phyloP scores from a whole-genome alignment of 768 basidiomycete genomes.

The Xerocomellus chrysenteron region DNA sequence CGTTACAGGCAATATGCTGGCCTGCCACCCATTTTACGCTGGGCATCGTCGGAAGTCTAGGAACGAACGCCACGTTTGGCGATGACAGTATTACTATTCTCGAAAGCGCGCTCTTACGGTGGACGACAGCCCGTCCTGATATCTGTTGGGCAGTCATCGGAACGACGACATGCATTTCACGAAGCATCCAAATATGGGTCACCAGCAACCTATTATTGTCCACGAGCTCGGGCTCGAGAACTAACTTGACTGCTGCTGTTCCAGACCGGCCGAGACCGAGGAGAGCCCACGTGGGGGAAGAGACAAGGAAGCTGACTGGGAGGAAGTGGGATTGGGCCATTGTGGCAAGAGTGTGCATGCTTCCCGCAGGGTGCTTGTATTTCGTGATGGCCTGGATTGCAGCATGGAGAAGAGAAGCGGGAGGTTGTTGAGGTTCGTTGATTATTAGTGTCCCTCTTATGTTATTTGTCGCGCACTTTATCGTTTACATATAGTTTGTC shows the following conservation, averaged over 20 bases:
- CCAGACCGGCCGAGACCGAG: constrained; percentile 25
- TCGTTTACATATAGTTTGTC: neutral
- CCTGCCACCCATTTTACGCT: constrained; percentile 88
- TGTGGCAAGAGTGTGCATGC: constrained; percentile 64
- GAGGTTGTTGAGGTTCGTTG: constrained; percentile 19
- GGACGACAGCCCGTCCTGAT: constrained; percentile 67
- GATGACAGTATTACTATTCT: constrained; percentile 14
- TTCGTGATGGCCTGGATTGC: constrained; percentile 76
- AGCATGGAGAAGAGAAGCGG: constrained; percentile 41
- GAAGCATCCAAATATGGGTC: constrained; percentile 92
- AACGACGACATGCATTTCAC: constrained; percentile 80
- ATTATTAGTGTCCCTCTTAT: neutral
- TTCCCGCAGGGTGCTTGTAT: constrained; percentile 75
- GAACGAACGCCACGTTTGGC: constrained; percentile 12
- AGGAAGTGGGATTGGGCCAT: constrained; percentile 81
- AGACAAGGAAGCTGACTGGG: constrained; percentile 37
- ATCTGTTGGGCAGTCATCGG: constrained; percentile 89
- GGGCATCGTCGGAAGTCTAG: constrained; percentile 54
- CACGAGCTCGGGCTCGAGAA: constrained; percentile 5
- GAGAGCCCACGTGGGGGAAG: constrained; percentile 10
- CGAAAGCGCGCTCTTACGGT: constrained; percentile 31
- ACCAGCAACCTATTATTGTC: constrained; percentile 72
- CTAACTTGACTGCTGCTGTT: constrained; percentile 1
- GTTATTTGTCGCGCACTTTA: neutral
- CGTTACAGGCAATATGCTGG: constrained; percentile 96